Base-by-base conservation (phyloP, 345 rosid genomes). In the Citrus cavaleriei region DNA sequence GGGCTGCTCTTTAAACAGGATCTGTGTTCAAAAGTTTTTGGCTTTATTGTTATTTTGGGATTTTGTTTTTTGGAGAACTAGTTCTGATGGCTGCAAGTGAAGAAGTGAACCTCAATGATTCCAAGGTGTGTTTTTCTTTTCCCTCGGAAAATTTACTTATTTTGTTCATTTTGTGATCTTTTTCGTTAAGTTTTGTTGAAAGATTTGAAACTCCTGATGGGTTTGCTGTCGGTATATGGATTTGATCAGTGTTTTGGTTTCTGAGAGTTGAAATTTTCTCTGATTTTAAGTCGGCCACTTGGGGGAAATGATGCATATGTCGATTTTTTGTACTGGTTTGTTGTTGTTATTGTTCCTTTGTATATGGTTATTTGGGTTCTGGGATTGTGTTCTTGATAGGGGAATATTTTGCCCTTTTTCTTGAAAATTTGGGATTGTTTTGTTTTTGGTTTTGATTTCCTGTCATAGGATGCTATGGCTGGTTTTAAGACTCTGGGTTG, bases 31-130 rank as follows among this genome's bases (percentile, higher is more conserved):
- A 79, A 76, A 77, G 64, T 66, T 51, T 64, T 67, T 32, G 68
- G 73, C 28, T 68, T 76, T 55, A 42, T 13, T 68, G 57, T 16
- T 55, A 22, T 22, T 73, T 70, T 16, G 38, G 65, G 68, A 14
- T 51, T 54, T 55, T 22, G 30, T 22, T 30, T 49, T 51, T 34
- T 25, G 27, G 46, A 30, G 61, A 57, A 13, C 4, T n/a, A 21
- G 12, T 72, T 46, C 76, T 82, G 82, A 93, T 95, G 98, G 95
- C 95, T 72, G 89, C 90, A 72, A 88, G 89, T 42, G 88, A 88
- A 81, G 94, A 83, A 85, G 90, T 90, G 63, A 89, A 85, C 82
- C 85, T 89, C 77, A 90, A 84, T 28, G 98, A 94, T 66, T 90
- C 95, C 83, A 90, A 81, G 92, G 97, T 94, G 84, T 72, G 76